phyloP scores from a whole-genome alignment of 2,329 filamentous ascomycete species.

The Cordyceps farinosa region DNA sequence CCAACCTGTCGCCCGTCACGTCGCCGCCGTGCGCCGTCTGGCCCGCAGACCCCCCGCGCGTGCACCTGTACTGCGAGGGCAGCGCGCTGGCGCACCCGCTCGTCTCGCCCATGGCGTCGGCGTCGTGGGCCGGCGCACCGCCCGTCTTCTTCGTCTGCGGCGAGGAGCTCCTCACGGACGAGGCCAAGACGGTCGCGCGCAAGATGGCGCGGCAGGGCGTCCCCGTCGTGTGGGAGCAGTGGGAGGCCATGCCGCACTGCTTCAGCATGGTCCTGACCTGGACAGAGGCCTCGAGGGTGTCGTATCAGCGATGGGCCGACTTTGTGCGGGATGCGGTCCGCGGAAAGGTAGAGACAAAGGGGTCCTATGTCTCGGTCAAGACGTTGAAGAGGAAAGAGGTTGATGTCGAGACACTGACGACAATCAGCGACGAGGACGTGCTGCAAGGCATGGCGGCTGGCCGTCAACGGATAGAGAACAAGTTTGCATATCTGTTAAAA shows the following conservation, averaged over 20 bases:
- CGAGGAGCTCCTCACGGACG: slow-evolving; percentile 64
- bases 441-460: slow-evolving; percentile 28
- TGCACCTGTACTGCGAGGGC: slow-evolving; percentile 47
- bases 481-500: slow-evolving; percentile 1
- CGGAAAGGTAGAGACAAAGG: slow-evolving; percentile 33
- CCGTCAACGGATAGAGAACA: neutral
- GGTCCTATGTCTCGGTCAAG: slow-evolving; percentile 43
- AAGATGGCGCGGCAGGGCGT: slow-evolving; percentile 51
- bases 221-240: slow-evolving; percentile 59
- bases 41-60: slow-evolving; percentile 47
- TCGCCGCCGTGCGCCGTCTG: slow-evolving; percentile 44
- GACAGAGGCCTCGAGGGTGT: slow-evolving; percentile 40
- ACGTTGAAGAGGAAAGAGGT: slow-evolving; percentile 42
- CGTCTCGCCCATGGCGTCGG: slow-evolving; percentile 52
- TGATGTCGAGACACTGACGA: slow-evolving; percentile 34
- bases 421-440: slow-evolving; percentile 38
- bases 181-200: slow-evolving; percentile 53
- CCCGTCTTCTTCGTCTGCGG: slow-evolving; percentile 62
- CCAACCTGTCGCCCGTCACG: slow-evolving; percentile 21
- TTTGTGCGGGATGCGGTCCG: slow-evolving; percentile 44
- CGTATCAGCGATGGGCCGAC: slow-evolving; percentile 47
- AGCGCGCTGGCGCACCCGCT: slow-evolving; percentile 56
- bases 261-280: slow-evolving; percentile 53
- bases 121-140: slow-evolving; percentile 53
- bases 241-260: slow-evolving; percentile 69